Base-by-base conservation (phyloP, 768 basidiomycete genomes). In the Rhodotorula paludigena region DNA sequence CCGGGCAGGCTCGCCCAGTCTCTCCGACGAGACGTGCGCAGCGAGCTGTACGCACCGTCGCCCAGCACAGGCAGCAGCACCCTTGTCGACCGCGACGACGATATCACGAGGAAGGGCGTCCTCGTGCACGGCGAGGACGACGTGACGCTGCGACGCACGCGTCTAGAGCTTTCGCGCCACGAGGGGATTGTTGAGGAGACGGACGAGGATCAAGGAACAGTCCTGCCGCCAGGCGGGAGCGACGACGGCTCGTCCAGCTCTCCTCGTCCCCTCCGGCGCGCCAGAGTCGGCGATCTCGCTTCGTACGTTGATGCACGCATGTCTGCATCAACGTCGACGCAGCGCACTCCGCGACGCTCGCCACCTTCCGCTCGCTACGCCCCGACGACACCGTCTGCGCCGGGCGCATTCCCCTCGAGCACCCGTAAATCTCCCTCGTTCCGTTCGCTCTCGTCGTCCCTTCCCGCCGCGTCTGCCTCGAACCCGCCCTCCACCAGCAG, bases 41-140 rank as follows among this genome's bases (percentile, higher is more conserved):
- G 49, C 18, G 60, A 58, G 2, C 42, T 52, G 20, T 66, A 65
- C 45, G 64, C 69, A 10, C 64, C 69, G 0, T 59, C 60, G 11
- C 63, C 63, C 23, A 65, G 64, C 23, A 70, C 69, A 32, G 69
- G 69, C 12, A 70, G 69, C 39, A 61, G 59, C n/a, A 70, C 69
- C 10, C 51, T 70, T 21, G 69, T 70, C 51, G 69, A 70, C 25
- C 42, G 48, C n/a, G 68, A 69, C 11, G 68, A 69, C 7, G 56
- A 58, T 30, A n/a, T 33, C n/a, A 28, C 25, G 39, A 30, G 30
- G 18, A 49, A n/a, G 39, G 42, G 20, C 28, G 21, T 11, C 2
- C 36, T 21, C 20, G 32, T 39, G 57, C 53, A 39, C 36, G 36
- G 30, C 10, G 44, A 45, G 25, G 68, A 64, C 20, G 32, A 48